These are phyloP conservation scores for Penstemon barbatus DNA, from an alignment of 257 asterid species.

Conservation along the genomic window DNA sequence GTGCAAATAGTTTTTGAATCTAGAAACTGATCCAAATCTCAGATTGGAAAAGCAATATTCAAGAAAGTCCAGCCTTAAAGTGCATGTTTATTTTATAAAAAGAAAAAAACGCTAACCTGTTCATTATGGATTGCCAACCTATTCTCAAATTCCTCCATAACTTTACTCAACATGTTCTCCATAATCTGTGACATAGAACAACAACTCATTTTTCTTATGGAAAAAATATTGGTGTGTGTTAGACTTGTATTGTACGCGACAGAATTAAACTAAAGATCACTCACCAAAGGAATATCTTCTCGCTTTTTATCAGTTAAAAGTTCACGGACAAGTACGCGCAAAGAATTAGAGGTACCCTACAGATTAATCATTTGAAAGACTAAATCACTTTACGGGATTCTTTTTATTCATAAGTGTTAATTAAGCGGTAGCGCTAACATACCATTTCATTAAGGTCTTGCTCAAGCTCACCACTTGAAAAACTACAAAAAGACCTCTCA, in stretches of 20 bases:
- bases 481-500: conserved; percentile 49
- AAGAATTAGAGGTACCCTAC: conserved; percentile 56
- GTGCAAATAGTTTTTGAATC: conserved; percentile 5
- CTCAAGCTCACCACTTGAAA: conserved; percentile 36
- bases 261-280: conserved; percentile 31
- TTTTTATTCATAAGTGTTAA: neutral
- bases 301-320: conserved; percentile 64
- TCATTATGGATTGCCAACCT: conserved; percentile 47
- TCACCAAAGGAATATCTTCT: conserved; percentile 82
- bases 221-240: conserved; percentile 4
- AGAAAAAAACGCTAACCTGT: conserved; percentile 41
- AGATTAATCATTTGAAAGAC: conserved; percentile 16
- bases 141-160: conserved; percentile 71
- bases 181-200: conserved; percentile 57
- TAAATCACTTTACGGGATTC: conserved; percentile 19
- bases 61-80: too few relatives aligned
- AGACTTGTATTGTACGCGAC: neutral
- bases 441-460: conserved; percentile 48
- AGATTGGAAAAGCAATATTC: too few relatives aligned
- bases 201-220: conserved; percentile 20
- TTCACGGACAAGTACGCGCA: conserved; percentile 50
- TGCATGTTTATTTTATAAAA: too few relatives aligned
- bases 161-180: conserved; percentile 66
- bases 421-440: conserved; percentile 27
- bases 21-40: neutral